Base-by-base conservation (phyloP, 148 eudicot species). In the Silene latifolia region DNA sequence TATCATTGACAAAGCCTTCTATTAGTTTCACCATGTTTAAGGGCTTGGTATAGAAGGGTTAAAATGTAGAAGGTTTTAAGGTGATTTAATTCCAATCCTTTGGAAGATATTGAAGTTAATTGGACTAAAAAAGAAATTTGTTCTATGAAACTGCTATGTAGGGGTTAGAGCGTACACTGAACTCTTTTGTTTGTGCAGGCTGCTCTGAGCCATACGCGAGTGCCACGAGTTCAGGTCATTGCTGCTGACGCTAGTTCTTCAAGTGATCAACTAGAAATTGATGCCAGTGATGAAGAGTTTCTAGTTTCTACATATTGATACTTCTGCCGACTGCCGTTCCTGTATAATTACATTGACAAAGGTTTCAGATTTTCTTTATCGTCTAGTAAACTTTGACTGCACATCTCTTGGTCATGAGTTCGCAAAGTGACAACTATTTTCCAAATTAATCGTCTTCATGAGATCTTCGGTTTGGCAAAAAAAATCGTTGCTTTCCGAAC, bases 281-380 rank as follows among this genome's bases (percentile, higher is more conserved):
- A 90, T 67, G 77, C 89, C n/a, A 92, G 99, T 24, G 98, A 92
- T 69, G 98, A 96, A 74, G 99, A n/a, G n/a, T n/a, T n/a, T n/a
- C n/a, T n/a, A 96, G 81, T 90, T 89, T 82, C 75, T 87, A 56
- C 91, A 89, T 79, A 88, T 96, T 58, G 97, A 96, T 85, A 89
- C 97, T n/a, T 77, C n/a, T n/a, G n/a, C n/a, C n/a, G n/a, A n/a
- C 94, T 14, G 82, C 80, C 8, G 84, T 95, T 71, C 99, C 98
- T 11, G 96, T 92, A 86, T 95, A 64, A 83, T 92, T 61, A 95
- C 97, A n/a, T n/a, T n/a, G n/a, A n/a, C n/a, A n/a, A n/a, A n/a
- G n/a, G n/a, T n/a, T n/a, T n/a, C n/a, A n/a, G n/a, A n/a, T n/a
- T n/a, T n/a, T n/a, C n/a, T n/a, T n/a, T n/a, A n/a, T n/a, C n/a